Conservation (phyloP, 345 rosid species). For the Dipteronia sinensis region DNA sequence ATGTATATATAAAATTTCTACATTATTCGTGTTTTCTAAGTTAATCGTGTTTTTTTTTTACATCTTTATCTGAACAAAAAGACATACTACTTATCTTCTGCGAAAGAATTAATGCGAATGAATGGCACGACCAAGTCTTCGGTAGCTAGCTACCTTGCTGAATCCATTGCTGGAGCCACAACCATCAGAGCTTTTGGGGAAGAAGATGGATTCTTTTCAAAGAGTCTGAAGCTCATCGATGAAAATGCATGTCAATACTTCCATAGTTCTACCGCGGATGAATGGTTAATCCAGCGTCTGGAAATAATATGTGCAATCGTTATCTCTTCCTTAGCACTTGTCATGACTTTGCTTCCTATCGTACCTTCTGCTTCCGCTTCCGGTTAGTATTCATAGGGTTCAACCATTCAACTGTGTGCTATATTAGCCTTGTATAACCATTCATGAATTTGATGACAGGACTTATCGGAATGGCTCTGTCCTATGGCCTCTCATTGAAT, state of each 20-base stretch:
- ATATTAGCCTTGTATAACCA: not conserved
- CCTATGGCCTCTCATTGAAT: slow-evolving; percentile 66
- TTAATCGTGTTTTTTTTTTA: not conserved
- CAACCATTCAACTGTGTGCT: not conserved
- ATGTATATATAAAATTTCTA: not conserved
- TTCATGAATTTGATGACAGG: slow-evolving; percentile 37
- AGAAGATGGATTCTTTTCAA: slow-evolving; percentile 56
- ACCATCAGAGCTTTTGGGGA: slow-evolving; percentile 62
- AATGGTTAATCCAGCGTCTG: slow-evolving; percentile 65
- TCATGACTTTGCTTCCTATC: slow-evolving; percentile 51
- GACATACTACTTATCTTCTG: slow-evolving; percentile 57
- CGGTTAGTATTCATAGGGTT: slow-evolving; percentile 35
- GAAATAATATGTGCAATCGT: slow-evolving; percentile 53
- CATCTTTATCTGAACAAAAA: slow-evolving; percentile 18
- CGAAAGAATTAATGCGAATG: slow-evolving; percentile 62
- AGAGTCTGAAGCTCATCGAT: slow-evolving; percentile 48
- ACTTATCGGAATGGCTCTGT: slow-evolving; percentile 61
- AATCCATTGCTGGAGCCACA: slow-evolving; percentile 59
- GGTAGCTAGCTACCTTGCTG: slow-evolving; percentile 57
- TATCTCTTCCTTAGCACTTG: slow-evolving; percentile 56
- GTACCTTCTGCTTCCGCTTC: slow-evolving; percentile 59
- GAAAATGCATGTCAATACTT: slow-evolving; percentile 57
- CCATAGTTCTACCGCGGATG: slow-evolving; percentile 52
- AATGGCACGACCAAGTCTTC: slow-evolving; percentile 63
- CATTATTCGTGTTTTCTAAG: not conserved